phyloP scores from a whole-genome alignment of 306 rosid species.

The Pyrus betulifolia region DNA sequence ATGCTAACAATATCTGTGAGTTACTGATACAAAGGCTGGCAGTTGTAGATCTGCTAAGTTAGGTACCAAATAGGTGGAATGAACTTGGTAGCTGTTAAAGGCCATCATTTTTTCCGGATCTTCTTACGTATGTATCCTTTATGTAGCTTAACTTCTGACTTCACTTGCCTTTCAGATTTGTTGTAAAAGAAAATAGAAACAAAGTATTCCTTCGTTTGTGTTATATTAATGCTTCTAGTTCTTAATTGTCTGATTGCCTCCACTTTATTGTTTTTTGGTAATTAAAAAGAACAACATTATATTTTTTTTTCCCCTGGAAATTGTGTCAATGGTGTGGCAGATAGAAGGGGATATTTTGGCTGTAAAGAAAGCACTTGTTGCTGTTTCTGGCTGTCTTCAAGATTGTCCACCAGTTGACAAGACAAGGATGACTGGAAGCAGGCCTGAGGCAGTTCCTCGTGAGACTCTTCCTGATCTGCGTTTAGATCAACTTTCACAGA shows the following conservation, averaged over 20 bases:
- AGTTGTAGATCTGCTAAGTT: not conserved
- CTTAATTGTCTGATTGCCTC: not conserved
- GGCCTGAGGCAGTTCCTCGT: conserved; percentile 46
- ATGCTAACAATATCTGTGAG: not conserved
- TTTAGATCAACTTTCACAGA: conserved; percentile 43
- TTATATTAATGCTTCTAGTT: conserved; percentile 8
- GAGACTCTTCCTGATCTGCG: conserved; percentile 35
- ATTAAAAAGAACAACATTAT: not conserved
- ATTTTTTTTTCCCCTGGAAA: not conserved
- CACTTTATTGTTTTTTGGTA: not conserved
- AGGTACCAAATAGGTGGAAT: not conserved
- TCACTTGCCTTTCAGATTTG: not conserved
- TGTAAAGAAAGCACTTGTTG: conserved; percentile 80
- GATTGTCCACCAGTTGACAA: conserved; percentile 48
- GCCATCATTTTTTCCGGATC: not conserved
- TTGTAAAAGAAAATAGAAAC: not conserved
- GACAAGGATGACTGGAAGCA: conserved; percentile 43
- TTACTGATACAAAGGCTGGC: not conserved
- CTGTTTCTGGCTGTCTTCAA: conserved; percentile 73
- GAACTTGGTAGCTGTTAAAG: not conserved
- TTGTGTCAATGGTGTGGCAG: conserved; percentile 39
- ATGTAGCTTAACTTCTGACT: not conserved
- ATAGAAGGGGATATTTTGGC: conserved; percentile 80
- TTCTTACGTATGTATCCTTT: not conserved
- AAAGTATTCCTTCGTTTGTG: not conserved